Conservation (phyloP, 108 stramenopile genomes). For the Thalassiosira profunda region DNA sequence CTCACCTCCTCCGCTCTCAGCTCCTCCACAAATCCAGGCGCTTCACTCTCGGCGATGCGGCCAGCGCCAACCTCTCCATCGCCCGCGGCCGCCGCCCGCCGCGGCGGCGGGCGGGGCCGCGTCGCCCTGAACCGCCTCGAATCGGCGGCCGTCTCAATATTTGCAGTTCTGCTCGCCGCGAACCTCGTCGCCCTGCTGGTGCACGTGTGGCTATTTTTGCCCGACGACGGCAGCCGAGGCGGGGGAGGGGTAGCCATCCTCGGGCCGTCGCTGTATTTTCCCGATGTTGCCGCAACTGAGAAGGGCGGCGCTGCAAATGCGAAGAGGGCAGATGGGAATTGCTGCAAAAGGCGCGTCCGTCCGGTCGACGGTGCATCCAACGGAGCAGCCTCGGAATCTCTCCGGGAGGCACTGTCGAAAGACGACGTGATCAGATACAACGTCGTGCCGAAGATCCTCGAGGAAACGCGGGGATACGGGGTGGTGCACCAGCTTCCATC, state of each 20-base stretch:
- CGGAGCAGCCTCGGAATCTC: slow-evolving; percentile 23
- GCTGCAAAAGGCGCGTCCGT: no score
- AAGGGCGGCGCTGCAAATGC: slow-evolving; percentile 29
- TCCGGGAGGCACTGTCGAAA: not conserved
- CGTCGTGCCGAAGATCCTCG: not conserved
- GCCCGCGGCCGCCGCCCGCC: no score
- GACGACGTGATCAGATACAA: not conserved
- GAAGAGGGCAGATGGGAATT: no score
- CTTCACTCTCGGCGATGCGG: no score
- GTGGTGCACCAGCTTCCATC: slow-evolving; percentile 7
- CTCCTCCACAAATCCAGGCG: no score
- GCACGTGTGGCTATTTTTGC: not conserved
- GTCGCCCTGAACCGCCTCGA: no score
- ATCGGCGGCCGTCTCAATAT: no score
- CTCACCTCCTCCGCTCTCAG: no score
- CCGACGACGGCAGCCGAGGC: not conserved
- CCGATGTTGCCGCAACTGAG: not conserved
- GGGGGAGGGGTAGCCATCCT: not conserved
- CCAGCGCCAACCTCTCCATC: no score
- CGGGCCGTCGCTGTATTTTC: not conserved
- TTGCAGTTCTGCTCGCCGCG: no score
- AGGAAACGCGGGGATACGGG: not conserved
- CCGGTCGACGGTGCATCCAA: slow-evolving; percentile 30
- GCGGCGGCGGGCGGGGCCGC: no score
- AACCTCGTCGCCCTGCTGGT: not conserved